Evolutionary conservation across 306 rosid genomes (phyloP).

Genomic region (Cotoneaster glaucophyllus): DNA sequence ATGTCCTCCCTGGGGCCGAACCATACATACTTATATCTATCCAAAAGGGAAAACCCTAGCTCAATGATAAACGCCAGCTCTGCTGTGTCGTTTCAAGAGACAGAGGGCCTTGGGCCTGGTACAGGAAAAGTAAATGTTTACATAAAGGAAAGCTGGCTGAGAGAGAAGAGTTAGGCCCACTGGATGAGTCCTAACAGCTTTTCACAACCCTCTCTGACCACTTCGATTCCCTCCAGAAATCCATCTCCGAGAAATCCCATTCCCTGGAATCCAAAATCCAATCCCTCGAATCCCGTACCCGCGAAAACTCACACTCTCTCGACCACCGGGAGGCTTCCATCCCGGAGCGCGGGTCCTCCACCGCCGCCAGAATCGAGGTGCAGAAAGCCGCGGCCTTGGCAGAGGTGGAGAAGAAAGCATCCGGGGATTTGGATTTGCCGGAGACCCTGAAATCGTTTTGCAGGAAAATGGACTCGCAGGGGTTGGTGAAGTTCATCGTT

Average conservation of each 20-base stretch:
- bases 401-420: slow-evolving; percentile 23
- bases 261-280: slow-evolving; percentile 47
- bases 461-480: slow-evolving; percentile 56
- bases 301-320: slow-evolving; percentile 42
- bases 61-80: too few relatives aligned
- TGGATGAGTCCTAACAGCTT: too few relatives aligned
- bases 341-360: slow-evolving; percentile 51
- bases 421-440: slow-evolving; percentile 25
- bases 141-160: too few relatives aligned
- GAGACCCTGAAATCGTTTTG: slow-evolving; percentile 45
- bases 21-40: too few relatives aligned
- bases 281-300: slow-evolving; percentile 37
- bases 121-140: too few relatives aligned
- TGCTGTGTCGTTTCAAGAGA: too few relatives aligned
- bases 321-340: slow-evolving; percentile 43
- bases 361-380: slow-evolving; percentile 43
- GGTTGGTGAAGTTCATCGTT: slow-evolving; percentile 44
- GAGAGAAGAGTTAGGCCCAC: too few relatives aligned
- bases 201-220: slow-evolving; percentile 45
- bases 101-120: too few relatives aligned
- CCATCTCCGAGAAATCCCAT: slow-evolving; percentile 51
- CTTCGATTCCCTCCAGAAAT: slow-evolving; percentile 42
- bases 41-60: too few relatives aligned
- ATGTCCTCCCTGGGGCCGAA: too few relatives aligned
- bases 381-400: slow-evolving; percentile 47